These are phyloP conservation scores for Arthrobotrys megalospora DNA, from an alignment of 2,329 filamentous ascomycete genomes.

Conservation along the genomic window DNA sequence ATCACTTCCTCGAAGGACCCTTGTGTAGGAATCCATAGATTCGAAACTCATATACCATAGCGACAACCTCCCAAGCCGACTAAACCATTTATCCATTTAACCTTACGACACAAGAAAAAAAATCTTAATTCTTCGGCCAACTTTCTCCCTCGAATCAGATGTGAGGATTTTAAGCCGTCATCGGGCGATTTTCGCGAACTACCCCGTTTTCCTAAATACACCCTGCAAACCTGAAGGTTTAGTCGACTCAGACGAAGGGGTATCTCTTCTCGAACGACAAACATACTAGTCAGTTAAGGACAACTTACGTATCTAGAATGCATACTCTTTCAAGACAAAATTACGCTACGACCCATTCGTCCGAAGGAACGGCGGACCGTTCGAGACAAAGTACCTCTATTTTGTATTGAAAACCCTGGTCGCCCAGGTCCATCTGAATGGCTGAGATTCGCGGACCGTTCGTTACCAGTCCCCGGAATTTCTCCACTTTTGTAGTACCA, in stretches of 20 bases:
- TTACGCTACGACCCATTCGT: constrained; percentile 18
- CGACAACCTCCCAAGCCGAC: background rate
- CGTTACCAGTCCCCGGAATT: constrained; percentile 3
- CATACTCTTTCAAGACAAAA: background rate
- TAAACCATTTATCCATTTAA: constrained; percentile 6
- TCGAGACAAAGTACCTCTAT: background rate
- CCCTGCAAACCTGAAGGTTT: background rate
- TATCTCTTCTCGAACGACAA: background rate
- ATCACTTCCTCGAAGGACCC: too few species aligned
- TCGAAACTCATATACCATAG: background rate
- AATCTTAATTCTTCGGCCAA: background rate
- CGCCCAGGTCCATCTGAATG: background rate
- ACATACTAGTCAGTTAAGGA: background rate
- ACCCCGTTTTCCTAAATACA: background rate
- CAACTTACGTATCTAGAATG: too few species aligned
- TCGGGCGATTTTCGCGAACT: background rate
- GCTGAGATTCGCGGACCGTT: background rate
- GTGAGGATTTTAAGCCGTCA: constrained; percentile 20
- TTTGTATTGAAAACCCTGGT: background rate
- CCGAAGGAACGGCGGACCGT: constrained; percentile 32
- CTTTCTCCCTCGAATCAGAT: constrained; percentile 36
- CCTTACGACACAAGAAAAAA: background rate
- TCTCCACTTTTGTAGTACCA: constrained; percentile 11
- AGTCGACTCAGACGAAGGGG: too few species aligned
- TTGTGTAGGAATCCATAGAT: too few species aligned